Percentiles rank a stretch among this genome's conserved stretches.
Conservation (phyloP, 345 rosid species). For the Eucalyptus microcorys region DNA sequence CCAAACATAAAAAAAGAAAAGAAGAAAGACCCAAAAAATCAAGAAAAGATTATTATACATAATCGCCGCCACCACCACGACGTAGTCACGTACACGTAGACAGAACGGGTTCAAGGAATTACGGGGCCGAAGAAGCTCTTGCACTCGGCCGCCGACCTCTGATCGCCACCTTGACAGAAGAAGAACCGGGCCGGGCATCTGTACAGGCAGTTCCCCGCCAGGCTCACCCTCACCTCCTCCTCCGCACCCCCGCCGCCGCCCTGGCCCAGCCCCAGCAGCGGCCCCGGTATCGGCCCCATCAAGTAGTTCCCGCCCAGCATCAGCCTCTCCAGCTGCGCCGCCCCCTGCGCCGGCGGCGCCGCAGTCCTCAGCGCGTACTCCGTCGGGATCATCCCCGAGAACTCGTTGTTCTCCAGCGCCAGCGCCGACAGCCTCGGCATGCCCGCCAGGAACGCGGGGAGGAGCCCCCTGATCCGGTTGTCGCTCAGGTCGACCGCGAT, state of each 20-base stretch:
- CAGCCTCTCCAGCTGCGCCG: constrained; percentile 49
- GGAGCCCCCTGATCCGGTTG: constrained; percentile 15
- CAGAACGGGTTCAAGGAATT: constrained; percentile 13
- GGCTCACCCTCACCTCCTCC: constrained; percentile 33
- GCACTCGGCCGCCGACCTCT: constrained; percentile 61
- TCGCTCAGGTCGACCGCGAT: constrained; percentile 31
- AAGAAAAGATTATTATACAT: not conserved
- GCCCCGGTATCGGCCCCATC: constrained; percentile 60
- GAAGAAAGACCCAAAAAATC: not conserved
- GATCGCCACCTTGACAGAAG: constrained; percentile 66
- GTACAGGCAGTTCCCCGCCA: constrained; percentile 60
- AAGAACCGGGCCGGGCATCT: constrained; percentile 61
- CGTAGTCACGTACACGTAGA: not conserved
- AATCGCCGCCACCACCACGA: not conserved
- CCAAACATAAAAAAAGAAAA: no score
- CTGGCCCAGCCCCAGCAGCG: constrained; percentile 35
- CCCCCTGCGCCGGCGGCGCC: constrained; percentile 21
- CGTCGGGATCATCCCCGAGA: constrained; percentile 30
- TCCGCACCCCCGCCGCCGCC: constrained; percentile 31
- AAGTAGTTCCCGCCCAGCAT: constrained; percentile 82
- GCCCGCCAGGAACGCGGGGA: constrained; percentile 15
- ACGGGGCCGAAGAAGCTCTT: constrained; percentile 38
- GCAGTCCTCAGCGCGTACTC: constrained; percentile 23
- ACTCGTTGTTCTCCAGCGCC: constrained; percentile 21
- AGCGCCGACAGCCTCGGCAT: constrained; percentile 35